Base-by-base conservation (phyloP, 2,329 filamentous ascomycete genomes). In the Thielaviopsis euricoi region DNA sequence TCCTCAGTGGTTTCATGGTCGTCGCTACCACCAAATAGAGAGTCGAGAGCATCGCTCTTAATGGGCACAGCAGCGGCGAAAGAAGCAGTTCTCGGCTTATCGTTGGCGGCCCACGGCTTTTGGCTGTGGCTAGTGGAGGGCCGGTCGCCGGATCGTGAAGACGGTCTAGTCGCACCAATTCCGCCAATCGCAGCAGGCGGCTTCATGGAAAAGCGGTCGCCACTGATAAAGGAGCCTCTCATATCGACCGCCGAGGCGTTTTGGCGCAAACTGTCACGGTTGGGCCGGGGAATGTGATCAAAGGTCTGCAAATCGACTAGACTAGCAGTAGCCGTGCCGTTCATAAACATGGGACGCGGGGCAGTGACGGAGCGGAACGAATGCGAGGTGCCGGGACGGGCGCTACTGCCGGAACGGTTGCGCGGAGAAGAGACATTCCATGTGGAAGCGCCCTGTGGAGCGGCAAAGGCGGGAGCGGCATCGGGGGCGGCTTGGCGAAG, bases 331-430 rank as follows among this genome's bases (percentile, higher is more conserved):
- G 58, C 60, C 33, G 52, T 53, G n/a, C 53, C 56, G 23, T 57
- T 58, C 58, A 60, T 60, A 22, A 60, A 60, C 56, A 60, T 58
- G 6, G 59, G 59, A 13, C 59, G 43, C 37, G 59, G 59, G n/a
- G 56, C 53, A 15, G 58, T 46, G 19, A 56, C 43, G 17, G 60
- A 61, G 2, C 60, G 60, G 43, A 54, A 58, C 1, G 58, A 61
- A 15, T 58, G 56, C 9, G 61, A 57, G 62, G 61, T 53, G 53
- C 63, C 51, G 48, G 58, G 54, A 26, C 62, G 57, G 62, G 64
- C 55, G 23, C 19, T 33, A 9, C 55, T 60, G 26, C 55, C 51
- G 19, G 46, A 48, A 21, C 58, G 58, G 19, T 52, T 52, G 17
- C 49, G 55, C 13, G 46, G 26, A 29, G 15, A 37, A 2, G 58